phyloP scores from a whole-genome alignment of 805 yeast species.

The Candida yuanshanica region DNA sequence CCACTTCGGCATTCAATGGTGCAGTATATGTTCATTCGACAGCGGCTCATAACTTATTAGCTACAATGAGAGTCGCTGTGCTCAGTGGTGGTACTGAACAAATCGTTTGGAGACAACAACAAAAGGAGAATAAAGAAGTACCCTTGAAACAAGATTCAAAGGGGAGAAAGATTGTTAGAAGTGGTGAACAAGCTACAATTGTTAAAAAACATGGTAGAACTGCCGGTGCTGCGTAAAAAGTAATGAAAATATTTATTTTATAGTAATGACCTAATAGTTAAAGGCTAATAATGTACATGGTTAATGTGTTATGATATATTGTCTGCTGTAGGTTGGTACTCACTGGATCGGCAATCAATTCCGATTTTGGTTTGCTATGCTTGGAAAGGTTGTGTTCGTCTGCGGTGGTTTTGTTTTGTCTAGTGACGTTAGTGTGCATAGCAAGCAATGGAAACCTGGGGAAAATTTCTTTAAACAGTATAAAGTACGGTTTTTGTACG shows the following conservation, averaged over 20 bases:
- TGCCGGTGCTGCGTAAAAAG: conserved; percentile 55
- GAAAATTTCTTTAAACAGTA: too few species aligned
- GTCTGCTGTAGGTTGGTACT: not conserved
- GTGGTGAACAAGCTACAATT: conserved; percentile 55
- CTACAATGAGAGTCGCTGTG: conserved; percentile 91
- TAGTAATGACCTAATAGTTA: not conserved
- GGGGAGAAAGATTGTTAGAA: conserved; percentile 51
- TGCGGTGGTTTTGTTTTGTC: too few species aligned
- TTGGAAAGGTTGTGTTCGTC: not conserved
- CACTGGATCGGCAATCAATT: not conserved
- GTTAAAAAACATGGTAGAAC: conserved; percentile 40
- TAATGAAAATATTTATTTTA: not conserved
- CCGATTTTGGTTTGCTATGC: not conserved
- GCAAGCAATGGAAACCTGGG: not conserved
- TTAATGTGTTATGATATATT: too few species aligned
- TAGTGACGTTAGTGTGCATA: not conserved
- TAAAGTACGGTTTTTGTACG: too few species aligned
- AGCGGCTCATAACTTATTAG: conserved; percentile 85
- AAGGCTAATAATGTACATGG: too few species aligned
- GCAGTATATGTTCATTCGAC: conserved; percentile 92
- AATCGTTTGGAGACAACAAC: conserved; percentile 76
- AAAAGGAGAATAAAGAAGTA: conserved; percentile 57
- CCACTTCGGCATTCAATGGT: conserved; percentile 90
- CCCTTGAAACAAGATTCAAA: conserved; percentile 48
- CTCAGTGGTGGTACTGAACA: conserved; percentile 75